Evolutionary conservation across 495 filamentous ascomycete genomes (phyloP).

Genomic region (Echria macrotheca): DNA sequence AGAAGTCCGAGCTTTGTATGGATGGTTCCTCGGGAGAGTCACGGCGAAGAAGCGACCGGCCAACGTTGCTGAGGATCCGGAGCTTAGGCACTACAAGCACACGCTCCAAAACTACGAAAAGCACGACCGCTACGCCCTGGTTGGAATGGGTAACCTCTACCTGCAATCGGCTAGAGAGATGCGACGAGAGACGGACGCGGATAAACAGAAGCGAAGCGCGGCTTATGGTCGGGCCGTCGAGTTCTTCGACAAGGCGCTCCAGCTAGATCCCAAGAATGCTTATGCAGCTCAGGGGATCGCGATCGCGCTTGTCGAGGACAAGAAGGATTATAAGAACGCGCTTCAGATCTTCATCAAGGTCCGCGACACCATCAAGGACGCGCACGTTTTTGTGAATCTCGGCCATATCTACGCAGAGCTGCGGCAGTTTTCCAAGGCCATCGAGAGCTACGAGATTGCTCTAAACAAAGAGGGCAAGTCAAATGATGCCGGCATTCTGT

Average conservation of each 20-base stretch:
- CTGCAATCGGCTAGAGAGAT: constrained; percentile 85
- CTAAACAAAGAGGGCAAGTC: constrained; percentile 70
- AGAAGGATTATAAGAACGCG: constrained; percentile 73
- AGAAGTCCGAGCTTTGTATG: constrained; percentile 85
- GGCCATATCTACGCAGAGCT: constrained; percentile 89
- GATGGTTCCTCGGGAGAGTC: constrained; percentile 79
- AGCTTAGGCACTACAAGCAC: constrained; percentile 92
- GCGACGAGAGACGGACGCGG: constrained; percentile 79
- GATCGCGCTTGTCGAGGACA: constrained; percentile 89
- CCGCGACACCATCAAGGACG: constrained; percentile 79
- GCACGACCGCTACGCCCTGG: constrained; percentile 90
- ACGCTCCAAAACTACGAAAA: constrained; percentile 91
- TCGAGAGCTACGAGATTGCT: constrained; percentile 92
- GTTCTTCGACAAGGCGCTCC: constrained; percentile 96
- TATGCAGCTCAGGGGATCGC: constrained; percentile 94
- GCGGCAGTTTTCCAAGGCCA: constrained; percentile 79
- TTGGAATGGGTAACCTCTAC: constrained; percentile 93
- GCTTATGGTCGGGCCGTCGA: constrained; percentile 88
- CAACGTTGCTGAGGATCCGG: constrained; percentile 82
- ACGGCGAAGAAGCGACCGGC: constrained; percentile 71
- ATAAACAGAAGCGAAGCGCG: constrained; percentile 82
- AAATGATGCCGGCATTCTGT: constrained; percentile 74
- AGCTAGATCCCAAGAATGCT: constrained; percentile 86
- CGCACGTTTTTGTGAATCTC: constrained; percentile 82
- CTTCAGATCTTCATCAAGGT: constrained; percentile 84